Percentiles rank a stretch among this genome's conserved stretches.
These are phyloP conservation scores for Epichloe baconii DNA, from an alignment of 2,329 filamentous ascomycete genomes.

Conservation along the genomic window DNA sequence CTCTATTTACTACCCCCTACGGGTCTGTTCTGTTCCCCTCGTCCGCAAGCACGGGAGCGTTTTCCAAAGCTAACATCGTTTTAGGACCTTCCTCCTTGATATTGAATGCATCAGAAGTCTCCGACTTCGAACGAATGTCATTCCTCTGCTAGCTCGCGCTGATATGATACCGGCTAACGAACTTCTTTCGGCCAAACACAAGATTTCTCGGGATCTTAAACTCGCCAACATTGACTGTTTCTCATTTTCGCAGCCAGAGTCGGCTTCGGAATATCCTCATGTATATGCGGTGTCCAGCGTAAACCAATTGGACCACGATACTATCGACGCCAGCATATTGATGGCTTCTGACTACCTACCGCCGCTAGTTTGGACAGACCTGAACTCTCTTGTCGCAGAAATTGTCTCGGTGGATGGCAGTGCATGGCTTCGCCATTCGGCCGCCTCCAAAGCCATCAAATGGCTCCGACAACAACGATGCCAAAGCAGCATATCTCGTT, in stretches of 20 bases:
- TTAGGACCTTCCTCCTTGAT: constrained; percentile 33
- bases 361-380: constrained; percentile 65
- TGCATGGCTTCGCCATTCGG: constrained; percentile 67
- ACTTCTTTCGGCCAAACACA: constrained; percentile 44
- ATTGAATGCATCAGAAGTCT: constrained; percentile 60
- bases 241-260: constrained; percentile 38
- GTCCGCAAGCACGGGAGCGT: not conserved
- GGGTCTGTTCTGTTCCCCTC: constrained; percentile 32
- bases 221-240: constrained; percentile 51
- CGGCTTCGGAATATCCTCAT: constrained; percentile 20
- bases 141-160: constrained; percentile 67
- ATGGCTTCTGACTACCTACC: constrained; percentile 88
- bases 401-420: constrained; percentile 70
- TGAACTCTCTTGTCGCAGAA: constrained; percentile 53
- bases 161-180: constrained; percentile 53
- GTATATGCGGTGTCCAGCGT: constrained; percentile 71
- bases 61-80: constrained; percentile 5
- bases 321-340: constrained; percentile 82
- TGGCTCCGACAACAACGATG: constrained; percentile 41
- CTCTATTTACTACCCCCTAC: constrained; percentile 65
- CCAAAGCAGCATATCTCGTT: constrained; percentile 5
- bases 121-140: constrained; percentile 64
- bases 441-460: constrained; percentile 67
- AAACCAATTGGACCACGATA: constrained; percentile 57
- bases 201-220: constrained; percentile 42